Conservation (phyloP, 2,329 filamentous ascomycete species). For the Pezicula neosporulosa region DNA sequence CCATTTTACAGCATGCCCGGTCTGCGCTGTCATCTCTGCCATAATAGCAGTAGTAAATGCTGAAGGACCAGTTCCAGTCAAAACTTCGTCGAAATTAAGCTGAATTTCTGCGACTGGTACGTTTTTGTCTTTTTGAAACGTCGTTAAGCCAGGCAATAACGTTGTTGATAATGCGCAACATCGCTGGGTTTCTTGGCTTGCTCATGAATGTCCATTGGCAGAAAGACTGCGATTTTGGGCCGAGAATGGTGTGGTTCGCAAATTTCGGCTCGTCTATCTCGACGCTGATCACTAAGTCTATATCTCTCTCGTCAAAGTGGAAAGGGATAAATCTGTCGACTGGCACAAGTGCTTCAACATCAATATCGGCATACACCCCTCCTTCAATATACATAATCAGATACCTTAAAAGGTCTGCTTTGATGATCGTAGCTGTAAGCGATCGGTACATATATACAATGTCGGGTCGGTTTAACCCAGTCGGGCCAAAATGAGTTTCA, state of each 20-base stretch:
- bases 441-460: conserved; percentile 57
- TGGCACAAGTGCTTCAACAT: conserved; percentile 50
- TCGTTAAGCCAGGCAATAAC: conserved; percentile 62
- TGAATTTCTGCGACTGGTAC: conserved; percentile 54
- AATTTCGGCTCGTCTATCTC: conserved; percentile 68
- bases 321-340: conserved; percentile 57
- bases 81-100: conserved; percentile 67
- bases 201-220: conserved; percentile 72
- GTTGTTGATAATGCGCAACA: conserved; percentile 63
- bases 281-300: conserved; percentile 66
- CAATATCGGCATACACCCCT: conserved; percentile 56
- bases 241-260: conserved; percentile 58
- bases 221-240: conserved; percentile 64
- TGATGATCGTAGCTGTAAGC: conserved; percentile 60
- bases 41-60: conserved; percentile 64
- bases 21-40: conserved; percentile 52
- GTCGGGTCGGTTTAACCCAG: conserved; percentile 64
- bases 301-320: conserved; percentile 53
- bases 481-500: conserved; percentile 61
- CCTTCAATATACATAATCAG: conserved; percentile 65
- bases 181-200: conserved; percentile 62
- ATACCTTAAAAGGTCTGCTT: conserved; percentile 62
- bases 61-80: conserved; percentile 65
- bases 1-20: conserved; percentile 50
- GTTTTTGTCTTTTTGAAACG: conserved; percentile 52